Conservation (phyloP, 2,329 filamentous ascomycete species). For the Leptographium flavum region DNA sequence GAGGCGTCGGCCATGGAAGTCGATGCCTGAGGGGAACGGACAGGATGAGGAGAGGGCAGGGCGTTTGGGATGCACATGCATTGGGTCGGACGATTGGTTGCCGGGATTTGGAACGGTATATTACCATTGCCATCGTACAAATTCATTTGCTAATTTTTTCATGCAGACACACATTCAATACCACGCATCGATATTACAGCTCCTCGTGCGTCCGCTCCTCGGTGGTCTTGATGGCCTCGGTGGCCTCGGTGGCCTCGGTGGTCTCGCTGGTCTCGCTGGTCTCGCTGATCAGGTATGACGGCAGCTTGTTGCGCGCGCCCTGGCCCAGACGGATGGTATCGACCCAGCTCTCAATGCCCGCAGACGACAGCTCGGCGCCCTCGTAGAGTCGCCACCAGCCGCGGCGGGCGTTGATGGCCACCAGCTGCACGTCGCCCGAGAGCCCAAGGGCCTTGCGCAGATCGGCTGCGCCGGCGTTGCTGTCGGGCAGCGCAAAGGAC, state of each 20-base stretch:
- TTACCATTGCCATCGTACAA: too few relatives aligned
- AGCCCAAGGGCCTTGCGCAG: constrained; percentile 52
- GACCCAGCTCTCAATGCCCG: constrained; percentile 69
- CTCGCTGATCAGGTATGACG: constrained; percentile 36
- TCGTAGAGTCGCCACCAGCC: constrained; percentile 73
- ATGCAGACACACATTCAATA: not conserved
- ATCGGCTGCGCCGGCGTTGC: constrained; percentile 38
- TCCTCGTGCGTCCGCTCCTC: constrained; percentile 28
- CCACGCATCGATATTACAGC: constrained; percentile 7
- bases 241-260: too few relatives aligned
- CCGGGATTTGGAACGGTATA: too few relatives aligned
- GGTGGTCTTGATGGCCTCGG: too few relatives aligned
- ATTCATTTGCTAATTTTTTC: not conserved
- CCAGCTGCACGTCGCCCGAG: constrained; percentile 45
- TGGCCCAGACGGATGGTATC: constrained; percentile 87
- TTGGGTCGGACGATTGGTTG: not conserved
- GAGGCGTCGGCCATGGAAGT: constrained; percentile 28
- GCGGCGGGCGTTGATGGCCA: constrained; percentile 74
- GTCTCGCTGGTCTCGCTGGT: not conserved
- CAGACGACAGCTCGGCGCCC: constrained; percentile 36
- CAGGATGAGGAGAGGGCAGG: not conserved
- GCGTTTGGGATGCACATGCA: not conserved
- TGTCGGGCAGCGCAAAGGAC: constrained; percentile 56
- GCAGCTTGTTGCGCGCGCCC: constrained; percentile 62
- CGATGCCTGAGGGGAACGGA: constrained; percentile 17